These are phyloP conservation scores for Novymonas esmeraldas DNA, from an alignment of 208 protist species.

Conservation along the genomic window DNA sequence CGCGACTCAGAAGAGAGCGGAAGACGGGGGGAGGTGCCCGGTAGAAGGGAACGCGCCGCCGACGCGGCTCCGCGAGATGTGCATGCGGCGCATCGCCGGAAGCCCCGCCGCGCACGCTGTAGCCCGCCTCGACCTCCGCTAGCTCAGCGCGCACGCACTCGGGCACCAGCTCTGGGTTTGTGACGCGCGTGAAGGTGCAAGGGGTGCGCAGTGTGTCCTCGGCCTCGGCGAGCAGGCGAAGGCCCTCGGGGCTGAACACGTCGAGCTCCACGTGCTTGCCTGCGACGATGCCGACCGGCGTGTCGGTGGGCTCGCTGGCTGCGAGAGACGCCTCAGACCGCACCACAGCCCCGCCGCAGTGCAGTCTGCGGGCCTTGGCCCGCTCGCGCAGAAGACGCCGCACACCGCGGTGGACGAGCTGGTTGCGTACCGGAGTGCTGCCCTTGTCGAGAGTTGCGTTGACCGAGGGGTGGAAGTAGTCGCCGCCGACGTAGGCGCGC, in stretches of 20 bases:
- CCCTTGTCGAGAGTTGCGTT: constrained; percentile 76
- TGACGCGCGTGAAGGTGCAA: constrained; percentile 74
- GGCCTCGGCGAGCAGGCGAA: constrained; percentile 36
- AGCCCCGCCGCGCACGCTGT: neutral
- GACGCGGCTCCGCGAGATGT: neutral
- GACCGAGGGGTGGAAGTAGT: constrained; percentile 69
- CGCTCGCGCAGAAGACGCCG: constrained; percentile 44
- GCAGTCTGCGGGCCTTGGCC: constrained; percentile 10
- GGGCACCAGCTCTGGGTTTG: constrained; percentile 61
- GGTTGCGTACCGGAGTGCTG: constrained; percentile 64
- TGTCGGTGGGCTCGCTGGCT: constrained; percentile 2
- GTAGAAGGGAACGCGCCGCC: constrained; percentile 19
- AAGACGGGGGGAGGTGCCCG: constrained; percentile 30
- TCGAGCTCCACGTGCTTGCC: constrained; percentile 33
- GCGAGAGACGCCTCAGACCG: neutral
- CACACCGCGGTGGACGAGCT: constrained; percentile 60
- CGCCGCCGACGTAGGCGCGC: constrained; percentile 82
- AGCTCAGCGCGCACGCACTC: constrained; percentile 55
- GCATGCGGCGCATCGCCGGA: too few relatives aligned
- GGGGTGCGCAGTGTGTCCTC: constrained; percentile 44
- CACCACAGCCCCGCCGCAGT: too few relatives aligned
- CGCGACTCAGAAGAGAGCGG: constrained; percentile 5
- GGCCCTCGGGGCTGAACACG: constrained; percentile 17
- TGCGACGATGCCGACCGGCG: constrained; percentile 20
- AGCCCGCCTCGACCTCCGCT: constrained; percentile 39